Conservation (phyloP, 1,284 basidiomycete species). For the Phellinidium pouzarii region DNA sequence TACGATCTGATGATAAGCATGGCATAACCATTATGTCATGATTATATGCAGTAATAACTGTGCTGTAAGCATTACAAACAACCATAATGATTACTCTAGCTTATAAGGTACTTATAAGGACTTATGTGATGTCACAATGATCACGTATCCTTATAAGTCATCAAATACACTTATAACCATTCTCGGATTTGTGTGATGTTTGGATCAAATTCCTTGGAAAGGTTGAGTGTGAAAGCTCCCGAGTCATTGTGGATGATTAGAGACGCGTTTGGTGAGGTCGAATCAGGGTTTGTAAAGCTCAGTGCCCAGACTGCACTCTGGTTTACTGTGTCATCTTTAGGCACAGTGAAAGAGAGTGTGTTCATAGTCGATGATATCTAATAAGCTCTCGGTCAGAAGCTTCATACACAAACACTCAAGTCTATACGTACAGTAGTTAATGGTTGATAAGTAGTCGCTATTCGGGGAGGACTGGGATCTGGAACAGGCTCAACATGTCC, state of each 20-base stretch:
- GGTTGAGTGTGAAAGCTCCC: constrained; percentile 40
- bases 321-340: constrained; percentile 25
- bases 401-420: constrained; percentile 32
- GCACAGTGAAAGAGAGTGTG: constrained; percentile 33
- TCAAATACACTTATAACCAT: no score
- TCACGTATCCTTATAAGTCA: no score
- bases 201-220: constrained; percentile 33
- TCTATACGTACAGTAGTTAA: constrained; percentile 26
- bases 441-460: constrained; percentile 24
- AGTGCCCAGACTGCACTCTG: constrained; percentile 53
- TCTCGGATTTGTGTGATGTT: no score
- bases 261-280: constrained; percentile 29
- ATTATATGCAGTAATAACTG: no score
- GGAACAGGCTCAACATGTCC: constrained; percentile 43
- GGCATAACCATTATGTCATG: no score
- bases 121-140: no score
- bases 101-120: no score
- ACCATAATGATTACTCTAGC: no score
- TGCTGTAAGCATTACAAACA: no score
- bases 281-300: constrained; percentile 37
- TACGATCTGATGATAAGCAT: no score
- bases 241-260: constrained; percentile 42
- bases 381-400: constrained; percentile 19
- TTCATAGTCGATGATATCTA: constrained; percentile 27
- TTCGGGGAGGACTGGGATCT: constrained; percentile 32